Percentiles rank a stretch among this genome's conserved stretches.
Conservation (phyloP, 768 basidiomycete species). For the Calocybe cyanea region DNA sequence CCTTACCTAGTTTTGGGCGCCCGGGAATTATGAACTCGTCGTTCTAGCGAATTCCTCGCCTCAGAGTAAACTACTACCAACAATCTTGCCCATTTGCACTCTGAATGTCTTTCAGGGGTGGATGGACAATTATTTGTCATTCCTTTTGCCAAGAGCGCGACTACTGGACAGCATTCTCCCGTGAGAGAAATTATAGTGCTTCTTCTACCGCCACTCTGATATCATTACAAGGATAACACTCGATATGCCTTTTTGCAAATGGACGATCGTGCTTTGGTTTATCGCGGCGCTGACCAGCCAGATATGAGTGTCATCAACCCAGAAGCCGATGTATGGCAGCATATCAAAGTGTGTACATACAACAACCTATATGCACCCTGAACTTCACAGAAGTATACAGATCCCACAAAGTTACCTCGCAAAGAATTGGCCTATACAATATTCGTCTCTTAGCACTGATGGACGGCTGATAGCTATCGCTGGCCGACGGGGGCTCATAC, state of each 20-base stretch:
- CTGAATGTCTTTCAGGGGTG: constrained; percentile 32
- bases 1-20: constrained; percentile 78
- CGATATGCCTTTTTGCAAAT: constrained; percentile 93
- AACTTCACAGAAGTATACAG: constrained; percentile 34
- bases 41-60: constrained; percentile 57
- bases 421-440: constrained; percentile 91
- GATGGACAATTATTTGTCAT: constrained; percentile 78
- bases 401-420: constrained; percentile 87
- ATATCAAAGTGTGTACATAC: constrained; percentile 65
- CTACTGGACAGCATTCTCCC: constrained; percentile 87
- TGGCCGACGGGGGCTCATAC: constrained; percentile 84
- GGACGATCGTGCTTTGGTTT: constrained; percentile 91
- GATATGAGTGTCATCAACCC: constrained; percentile 98
- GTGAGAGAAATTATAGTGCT: constrained; percentile 38
- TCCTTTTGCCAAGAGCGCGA: constrained; percentile 94
- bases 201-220: background rate
- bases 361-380: background rate
- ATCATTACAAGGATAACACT: constrained; percentile 73
- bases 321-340: constrained; percentile 97
- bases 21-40: constrained; percentile 88
- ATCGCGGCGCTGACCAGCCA: constrained; percentile 95
- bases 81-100: background rate
- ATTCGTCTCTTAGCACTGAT: constrained; percentile 86
- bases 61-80: constrained; percentile 37
- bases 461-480: constrained; percentile 91